Evolutionary conservation across 1,284 basidiomycete species (phyloP), one percentile per base, ranked within the genome.

Genomic region (Cerioporus squamosus): DNA sequence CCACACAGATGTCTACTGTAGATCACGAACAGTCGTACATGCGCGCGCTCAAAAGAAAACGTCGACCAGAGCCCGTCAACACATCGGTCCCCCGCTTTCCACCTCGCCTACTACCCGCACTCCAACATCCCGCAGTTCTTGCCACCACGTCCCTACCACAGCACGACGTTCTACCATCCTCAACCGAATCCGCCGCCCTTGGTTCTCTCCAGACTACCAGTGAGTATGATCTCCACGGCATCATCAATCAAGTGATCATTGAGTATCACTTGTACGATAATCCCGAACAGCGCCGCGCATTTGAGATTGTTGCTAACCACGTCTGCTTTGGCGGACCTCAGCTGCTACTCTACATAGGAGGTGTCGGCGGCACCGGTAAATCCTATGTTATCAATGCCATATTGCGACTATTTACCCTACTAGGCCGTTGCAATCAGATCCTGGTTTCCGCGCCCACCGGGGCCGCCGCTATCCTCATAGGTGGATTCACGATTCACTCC

Each of bases 351-450:
- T 59, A 60, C 36, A 48, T 66, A 4, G 45, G 55, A 1, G 65
- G 65, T 0, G 53, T 66, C 1, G 63, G 65, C 8, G 65, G 63
- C 2, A 64, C 65, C 0, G 65, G 65, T 0, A 66, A 66, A 40
- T 56, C 52, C 7, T 58, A 66, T 33, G 53, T 66, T 1, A 57
- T 66, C 26, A 51, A 57, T 1, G 55, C 65, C 2, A 44, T 66
- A 18, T 18, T 40, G 0, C 22, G 46, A 1, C 14, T 57, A 14
- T 59, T 57, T 22, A 36, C 24, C 17, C 18, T 44, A 2, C 18
- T 55, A 2, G 44, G 44, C 8, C 8, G 40, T 5, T 40, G 43
- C 0, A 15, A n/a, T 8, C 49, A 55, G 24, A 20, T 60, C 1
- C 22, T 60, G 17, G 44, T 58, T 1, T 42, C 49, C 15, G 59